Evolutionary conservation across 306 rosid genomes (phyloP), one percentile per base, ranked within the genome.

Genomic region (Castanopsis chinensis): DNA sequence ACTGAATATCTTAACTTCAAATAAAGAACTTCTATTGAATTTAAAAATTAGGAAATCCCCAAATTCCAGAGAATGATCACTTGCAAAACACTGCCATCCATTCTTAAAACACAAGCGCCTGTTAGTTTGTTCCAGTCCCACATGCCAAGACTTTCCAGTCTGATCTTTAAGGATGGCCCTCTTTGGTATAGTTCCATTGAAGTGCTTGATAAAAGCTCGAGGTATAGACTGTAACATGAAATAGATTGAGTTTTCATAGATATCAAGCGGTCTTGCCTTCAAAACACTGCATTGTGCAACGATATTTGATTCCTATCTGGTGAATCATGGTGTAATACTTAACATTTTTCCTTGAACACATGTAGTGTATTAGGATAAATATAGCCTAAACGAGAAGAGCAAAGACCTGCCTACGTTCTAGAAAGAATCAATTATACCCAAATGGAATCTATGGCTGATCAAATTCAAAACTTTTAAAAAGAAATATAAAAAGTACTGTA

Each of bases 41-140:
- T 63, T 27, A n/a, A 87, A 84, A 67, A 61, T 2, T 11, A 87
- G 30, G 14, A 87, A 63, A 19, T 79, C 71, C 19, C 87, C 79
- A 49, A 45, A 32, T 37, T 37, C 41, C 52, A 82, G 15, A 32
- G 17, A 72, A n/a, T 84, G 74, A 53, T 76, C 63, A 49, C 69
- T 73, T 10, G 59, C 81, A 76, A 80, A 83, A 8, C 60, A 32
- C 45, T 67, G 45, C 87, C 84, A 84, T 4, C 75, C 59, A n/a
- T 60, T 69, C 73, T 57, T 69, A 75, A 81, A 81, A 76, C 12
- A 75, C 57, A 75, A 11, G 27, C 52, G 33, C 3, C n/a, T 33
- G 9, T 76, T 72, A 30, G 23, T 23, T 60, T 81, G 67, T 59
- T 76, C 73, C 67, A 81, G 63, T 4, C n/a, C 74, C 59, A 81